Percentiles rank a stretch among this genome's conserved stretches.
Conservation (phyloP, 306 rosid species). For the Sechiopsis laciniata region DNA sequence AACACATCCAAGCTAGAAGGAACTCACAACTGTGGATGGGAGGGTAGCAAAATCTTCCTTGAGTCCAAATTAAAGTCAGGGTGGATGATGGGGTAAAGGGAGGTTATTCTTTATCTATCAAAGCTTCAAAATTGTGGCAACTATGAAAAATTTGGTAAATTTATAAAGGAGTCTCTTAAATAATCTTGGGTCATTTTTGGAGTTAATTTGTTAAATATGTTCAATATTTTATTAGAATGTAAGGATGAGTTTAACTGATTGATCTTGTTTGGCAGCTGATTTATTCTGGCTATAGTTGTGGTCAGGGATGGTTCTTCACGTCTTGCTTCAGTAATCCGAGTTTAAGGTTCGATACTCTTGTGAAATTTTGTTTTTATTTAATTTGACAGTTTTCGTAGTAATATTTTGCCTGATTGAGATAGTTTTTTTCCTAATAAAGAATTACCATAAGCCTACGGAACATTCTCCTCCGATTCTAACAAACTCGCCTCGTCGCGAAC, state of each 20-base stretch:
- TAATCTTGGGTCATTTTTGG: background rate
- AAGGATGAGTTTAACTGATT: constrained; percentile 12
- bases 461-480: too few relatives aligned
- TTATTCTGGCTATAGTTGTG: constrained; percentile 83
- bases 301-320: constrained; percentile 97
- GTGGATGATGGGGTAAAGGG: background rate
- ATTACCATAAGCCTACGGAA: background rate
- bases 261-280: constrained; percentile 45
- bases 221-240: background rate
- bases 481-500: too few relatives aligned
- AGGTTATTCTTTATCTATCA: background rate
- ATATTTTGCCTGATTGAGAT: background rate
- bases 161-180: background rate
- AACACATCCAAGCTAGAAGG: background rate
- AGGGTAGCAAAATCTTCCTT: background rate
- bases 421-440: background rate
- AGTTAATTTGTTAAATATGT: background rate
- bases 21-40: background rate
- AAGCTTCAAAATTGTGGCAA: background rate
- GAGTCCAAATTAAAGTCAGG: background rate
- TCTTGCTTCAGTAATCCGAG: constrained; percentile 79
- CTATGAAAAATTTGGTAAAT: background rate
- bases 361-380: background rate
- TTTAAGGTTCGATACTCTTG: constrained; percentile 59
- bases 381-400: background rate